phyloP scores from a whole-genome alignment of 108 stramenopile genomes.

The Fragilaria crotonensis region DNA sequence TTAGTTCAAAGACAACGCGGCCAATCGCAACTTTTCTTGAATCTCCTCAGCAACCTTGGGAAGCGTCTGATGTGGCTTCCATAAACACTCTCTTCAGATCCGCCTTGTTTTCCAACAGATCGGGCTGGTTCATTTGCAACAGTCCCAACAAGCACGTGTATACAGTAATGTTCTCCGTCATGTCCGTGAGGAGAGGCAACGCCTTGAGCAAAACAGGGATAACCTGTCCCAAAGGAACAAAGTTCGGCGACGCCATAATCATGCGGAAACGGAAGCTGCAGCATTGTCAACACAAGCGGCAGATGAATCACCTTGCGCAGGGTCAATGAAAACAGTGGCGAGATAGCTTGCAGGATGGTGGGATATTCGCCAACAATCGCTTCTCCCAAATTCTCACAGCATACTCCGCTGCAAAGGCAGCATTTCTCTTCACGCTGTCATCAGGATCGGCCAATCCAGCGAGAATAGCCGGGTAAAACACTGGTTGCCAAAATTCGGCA shows the following conservation, averaged over 20 bases:
- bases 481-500: conserved; percentile 66
- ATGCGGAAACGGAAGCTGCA: conserved; percentile 86
- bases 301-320: conserved; percentile 50
- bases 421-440: conserved; percentile 85
- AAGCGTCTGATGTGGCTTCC: conserved; percentile 49
- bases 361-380: conserved; percentile 47
- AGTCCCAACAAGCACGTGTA: conserved; percentile 89
- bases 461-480: conserved; percentile 76
- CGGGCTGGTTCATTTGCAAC: conserved; percentile 78
- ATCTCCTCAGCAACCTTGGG: conserved; percentile 74
- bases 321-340: conserved; percentile 76
- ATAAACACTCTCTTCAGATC: conserved; percentile 65
- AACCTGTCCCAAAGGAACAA: conserved; percentile 82
- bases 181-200: conserved; percentile 89
- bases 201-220: conserved; percentile 79
- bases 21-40: conserved; percentile 64
- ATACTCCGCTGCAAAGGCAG: conserved; percentile 87
- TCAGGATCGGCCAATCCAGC: conserved; percentile 78
- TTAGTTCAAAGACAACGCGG: no score
- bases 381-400: conserved; percentile 80
- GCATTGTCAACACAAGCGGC: conserved; percentile 90
- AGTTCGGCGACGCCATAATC: conserved; percentile 80
- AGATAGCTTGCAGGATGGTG: conserved; percentile 68
- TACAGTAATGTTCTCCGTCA: conserved; percentile 93
- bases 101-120: conserved; percentile 50